Evolutionary conservation across 2,329 filamentous ascomycete species (phyloP).

Genomic region (Phialophora verrucosa): DNA sequence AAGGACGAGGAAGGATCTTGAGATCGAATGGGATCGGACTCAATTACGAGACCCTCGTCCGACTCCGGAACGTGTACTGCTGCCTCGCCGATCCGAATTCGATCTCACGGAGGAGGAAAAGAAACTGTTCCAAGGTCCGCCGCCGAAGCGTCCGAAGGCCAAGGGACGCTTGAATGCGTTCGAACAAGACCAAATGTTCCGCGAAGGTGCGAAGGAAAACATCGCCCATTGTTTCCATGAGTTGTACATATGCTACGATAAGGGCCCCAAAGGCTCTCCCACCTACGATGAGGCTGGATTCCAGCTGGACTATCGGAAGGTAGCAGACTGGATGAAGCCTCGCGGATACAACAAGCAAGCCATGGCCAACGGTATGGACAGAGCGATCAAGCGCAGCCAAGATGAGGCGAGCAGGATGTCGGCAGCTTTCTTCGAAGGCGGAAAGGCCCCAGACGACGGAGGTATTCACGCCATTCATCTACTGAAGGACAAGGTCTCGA

Average conservation of each 20-base stretch:
- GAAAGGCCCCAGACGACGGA: conserved; percentile 6
- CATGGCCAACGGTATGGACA: conserved; percentile 4
- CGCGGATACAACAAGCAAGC: conserved; percentile 11
- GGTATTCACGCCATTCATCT: background rate
- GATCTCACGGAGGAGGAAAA: conserved; percentile 19
- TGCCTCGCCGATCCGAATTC: background rate
- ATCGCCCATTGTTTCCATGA: conserved; percentile 10
- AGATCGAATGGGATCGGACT: conserved; percentile 12
- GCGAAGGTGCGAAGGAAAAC: conserved; percentile 1
- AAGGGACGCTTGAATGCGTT: conserved; percentile 9
- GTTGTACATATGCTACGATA: conserved; percentile 14
- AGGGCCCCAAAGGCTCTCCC: conserved; percentile 26
- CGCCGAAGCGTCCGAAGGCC: conserved; percentile 3
- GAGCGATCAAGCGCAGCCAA: background rate
- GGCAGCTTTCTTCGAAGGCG: conserved; percentile 15
- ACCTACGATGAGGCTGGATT: conserved; percentile 28
- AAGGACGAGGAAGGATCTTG: conserved; percentile 11
- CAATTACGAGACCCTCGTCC: conserved; percentile 14
- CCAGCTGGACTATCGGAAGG: conserved; percentile 30
- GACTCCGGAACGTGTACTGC: conserved; percentile 3
- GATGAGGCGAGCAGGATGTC: conserved; percentile 12
- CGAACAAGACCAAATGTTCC: conserved; percentile 12
- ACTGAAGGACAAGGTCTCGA: conserved; percentile 28
- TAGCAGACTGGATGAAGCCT: conserved; percentile 23
- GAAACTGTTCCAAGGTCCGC: conserved; percentile 3